These are phyloP conservation scores for Talaromyces sp. DNA, from an alignment of 2,329 filamentous ascomycete genomes.

Conservation along the genomic window DNA sequence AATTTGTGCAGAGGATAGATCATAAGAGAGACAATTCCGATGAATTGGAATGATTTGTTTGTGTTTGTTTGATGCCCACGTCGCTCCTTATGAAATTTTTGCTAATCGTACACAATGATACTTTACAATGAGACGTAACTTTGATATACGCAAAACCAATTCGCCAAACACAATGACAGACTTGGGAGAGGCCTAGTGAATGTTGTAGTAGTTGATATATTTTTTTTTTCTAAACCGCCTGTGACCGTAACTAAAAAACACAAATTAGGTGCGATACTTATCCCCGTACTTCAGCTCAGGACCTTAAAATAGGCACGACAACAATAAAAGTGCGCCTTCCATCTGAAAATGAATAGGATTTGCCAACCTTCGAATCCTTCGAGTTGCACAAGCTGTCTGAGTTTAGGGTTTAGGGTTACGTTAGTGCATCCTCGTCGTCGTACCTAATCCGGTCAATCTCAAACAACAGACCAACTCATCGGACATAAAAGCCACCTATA, in stretches of 20 bases:
- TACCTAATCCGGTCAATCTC: neutral
- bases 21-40: constrained; percentile 15
- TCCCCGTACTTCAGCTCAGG: neutral
- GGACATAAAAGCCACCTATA: neutral
- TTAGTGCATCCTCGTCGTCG: neutral
- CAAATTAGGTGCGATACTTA: neutral
- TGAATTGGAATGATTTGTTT: constrained; percentile 11
- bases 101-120: neutral
- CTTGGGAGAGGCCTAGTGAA: neutral
- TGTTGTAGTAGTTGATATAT: neutral
- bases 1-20: constrained; percentile 24
- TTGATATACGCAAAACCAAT: neutral
- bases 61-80: neutral
- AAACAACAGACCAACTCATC: neutral
- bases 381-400: neutral
- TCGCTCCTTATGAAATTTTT: neutral
- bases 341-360: neutral
- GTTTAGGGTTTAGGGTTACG: neutral
- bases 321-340: neutral
- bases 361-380: neutral
- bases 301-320: too few relatives aligned
- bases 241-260: neutral
- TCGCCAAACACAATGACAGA: neutral
- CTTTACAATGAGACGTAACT: neutral
- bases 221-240: neutral